Conservation (phyloP, 257 asterid species). For the Dorcoceras hygrometricum region DNA sequence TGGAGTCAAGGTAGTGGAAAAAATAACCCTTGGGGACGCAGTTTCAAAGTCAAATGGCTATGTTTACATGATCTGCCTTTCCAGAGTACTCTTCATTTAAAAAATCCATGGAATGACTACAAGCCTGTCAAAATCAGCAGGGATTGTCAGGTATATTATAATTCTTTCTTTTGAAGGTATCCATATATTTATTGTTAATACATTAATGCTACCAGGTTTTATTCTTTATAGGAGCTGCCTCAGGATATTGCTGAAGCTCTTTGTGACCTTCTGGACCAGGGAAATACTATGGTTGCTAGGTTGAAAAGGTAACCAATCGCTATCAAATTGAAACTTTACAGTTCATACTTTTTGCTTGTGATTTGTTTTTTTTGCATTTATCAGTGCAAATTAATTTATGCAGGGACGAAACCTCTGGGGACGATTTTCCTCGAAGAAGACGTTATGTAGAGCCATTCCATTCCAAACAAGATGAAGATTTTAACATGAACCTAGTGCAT, state of each 20-base stretch:
- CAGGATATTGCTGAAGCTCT: slow-evolving; percentile 89
- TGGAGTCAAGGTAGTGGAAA: slow-evolving; percentile 85
- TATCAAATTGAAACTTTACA: slow-evolving; percentile 15
- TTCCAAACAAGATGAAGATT: slow-evolving; percentile 40
- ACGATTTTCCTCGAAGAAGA: slow-evolving; percentile 42
- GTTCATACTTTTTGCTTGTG: slow-evolving; percentile 17
- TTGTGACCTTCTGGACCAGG: slow-evolving; percentile 85
- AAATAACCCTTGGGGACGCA: slow-evolving; percentile 85
- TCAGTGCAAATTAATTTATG: slow-evolving; percentile 29
- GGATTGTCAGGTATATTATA: slow-evolving; percentile 78
- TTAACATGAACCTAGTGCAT: slow-evolving; percentile 34
- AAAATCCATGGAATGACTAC: slow-evolving; percentile 81
- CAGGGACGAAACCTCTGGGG: slow-evolving; percentile 52
- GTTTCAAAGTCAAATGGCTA: slow-evolving; percentile 84
- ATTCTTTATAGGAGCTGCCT: slow-evolving; percentile 74
- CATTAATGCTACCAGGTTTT: slow-evolving; percentile 30
- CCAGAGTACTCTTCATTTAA: slow-evolving; percentile 87
- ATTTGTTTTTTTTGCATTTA: slow-evolving; percentile 9
- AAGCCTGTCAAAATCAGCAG: slow-evolving; percentile 97
- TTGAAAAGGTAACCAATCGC: slow-evolving; percentile 44
- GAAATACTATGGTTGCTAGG: slow-evolving; percentile 41
- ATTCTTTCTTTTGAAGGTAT: slow-evolving; percentile 27
- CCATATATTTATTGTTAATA: slow-evolving; percentile 14
- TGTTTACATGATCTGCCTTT: slow-evolving; percentile 73
- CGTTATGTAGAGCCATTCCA: slow-evolving; percentile 46